Evolutionary conservation across 164 flowering plant genomes (phyloP).

Genomic region (Amborella trichopoda): DNA sequence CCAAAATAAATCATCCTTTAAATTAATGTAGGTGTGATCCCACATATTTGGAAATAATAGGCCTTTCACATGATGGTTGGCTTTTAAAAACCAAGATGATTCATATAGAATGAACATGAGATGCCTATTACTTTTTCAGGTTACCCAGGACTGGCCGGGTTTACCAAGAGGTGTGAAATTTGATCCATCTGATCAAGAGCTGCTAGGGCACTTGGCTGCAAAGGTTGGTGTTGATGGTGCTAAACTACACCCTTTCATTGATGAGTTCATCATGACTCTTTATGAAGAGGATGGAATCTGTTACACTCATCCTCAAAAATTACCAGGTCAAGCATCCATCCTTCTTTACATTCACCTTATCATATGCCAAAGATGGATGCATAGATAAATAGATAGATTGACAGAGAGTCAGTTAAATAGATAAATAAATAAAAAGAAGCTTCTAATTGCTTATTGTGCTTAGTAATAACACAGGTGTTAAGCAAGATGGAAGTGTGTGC

Average conservation of each 20-base stretch:
- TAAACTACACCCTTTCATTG: conserved; percentile 71
- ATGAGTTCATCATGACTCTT: conserved; percentile 76
- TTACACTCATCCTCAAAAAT: conserved; percentile 73
- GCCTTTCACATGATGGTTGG: too few species aligned
- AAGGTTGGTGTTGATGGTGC: conserved; percentile 37
- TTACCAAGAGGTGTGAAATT: conserved; percentile 90
- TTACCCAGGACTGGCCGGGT: conserved; percentile 74
- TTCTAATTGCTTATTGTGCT: background rate
- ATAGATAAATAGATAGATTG: too few species aligned
- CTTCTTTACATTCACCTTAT: too few species aligned
- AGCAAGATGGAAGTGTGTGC: conserved; percentile 75
- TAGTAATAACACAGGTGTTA: conserved; percentile 39
- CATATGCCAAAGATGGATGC: too few species aligned
- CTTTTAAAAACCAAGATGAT: too few species aligned
- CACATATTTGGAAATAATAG: too few species aligned
- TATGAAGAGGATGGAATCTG: conserved; percentile 78
- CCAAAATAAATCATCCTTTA: too few species aligned
- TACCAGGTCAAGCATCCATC: conserved; percentile 76
- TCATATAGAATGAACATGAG: too few species aligned
- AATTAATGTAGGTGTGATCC: too few species aligned
- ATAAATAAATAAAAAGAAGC: too few species aligned
- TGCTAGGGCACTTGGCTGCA: conserved; percentile 71
- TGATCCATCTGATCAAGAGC: conserved; percentile 89
- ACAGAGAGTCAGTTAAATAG: too few species aligned
- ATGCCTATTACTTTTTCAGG: conserved; percentile 26